Conservation (phyloP, 768 basidiomycete genomes). For the Suillus plorans region DNA sequence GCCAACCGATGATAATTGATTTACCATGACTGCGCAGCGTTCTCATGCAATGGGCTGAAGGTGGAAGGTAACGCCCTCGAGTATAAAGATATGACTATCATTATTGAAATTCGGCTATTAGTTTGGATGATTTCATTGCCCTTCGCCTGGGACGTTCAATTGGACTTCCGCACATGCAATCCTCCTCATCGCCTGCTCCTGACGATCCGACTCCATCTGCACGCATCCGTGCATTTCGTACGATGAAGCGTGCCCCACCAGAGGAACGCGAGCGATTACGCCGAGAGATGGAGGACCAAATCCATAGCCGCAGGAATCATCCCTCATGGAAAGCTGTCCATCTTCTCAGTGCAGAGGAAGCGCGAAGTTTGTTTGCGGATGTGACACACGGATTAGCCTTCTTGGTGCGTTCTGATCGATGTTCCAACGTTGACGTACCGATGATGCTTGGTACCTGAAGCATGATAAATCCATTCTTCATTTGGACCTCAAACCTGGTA, state of each 20-base stretch:
- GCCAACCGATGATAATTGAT: not conserved
- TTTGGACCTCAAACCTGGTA: slow-evolving; percentile 91
- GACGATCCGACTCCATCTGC: slow-evolving; percentile 61
- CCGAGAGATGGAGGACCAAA: slow-evolving; percentile 44
- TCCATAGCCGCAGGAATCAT: slow-evolving; percentile 21
- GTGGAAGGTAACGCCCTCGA: slow-evolving; percentile 51
- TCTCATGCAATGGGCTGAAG: slow-evolving; percentile 93
- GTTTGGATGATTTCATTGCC: slow-evolving; percentile 85
- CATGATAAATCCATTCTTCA: slow-evolving; percentile 86
- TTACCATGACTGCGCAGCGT: slow-evolving; percentile 45
- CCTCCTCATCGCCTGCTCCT: slow-evolving; percentile 26
- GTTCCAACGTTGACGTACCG: not conserved
- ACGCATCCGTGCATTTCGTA: slow-evolving; percentile 74
- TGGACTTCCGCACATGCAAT: slow-evolving; percentile 41
- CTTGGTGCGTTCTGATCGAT: slow-evolving; percentile 51
- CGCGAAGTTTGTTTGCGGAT: slow-evolving; percentile 77
- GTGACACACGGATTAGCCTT: slow-evolving; percentile 86
- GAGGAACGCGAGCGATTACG: slow-evolving; percentile 63
- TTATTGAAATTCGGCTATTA: slow-evolving; percentile 22
- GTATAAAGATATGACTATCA: not conserved
- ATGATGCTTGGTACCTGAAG: slow-evolving; percentile 36
- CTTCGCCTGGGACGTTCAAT: slow-evolving; percentile 66
- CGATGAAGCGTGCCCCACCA: slow-evolving; percentile 62
- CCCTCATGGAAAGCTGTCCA: slow-evolving; percentile 73
- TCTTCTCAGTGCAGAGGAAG: slow-evolving; percentile 81